phyloP scores from a whole-genome alignment of 306 rosid species.

The Quercus robur region DNA sequence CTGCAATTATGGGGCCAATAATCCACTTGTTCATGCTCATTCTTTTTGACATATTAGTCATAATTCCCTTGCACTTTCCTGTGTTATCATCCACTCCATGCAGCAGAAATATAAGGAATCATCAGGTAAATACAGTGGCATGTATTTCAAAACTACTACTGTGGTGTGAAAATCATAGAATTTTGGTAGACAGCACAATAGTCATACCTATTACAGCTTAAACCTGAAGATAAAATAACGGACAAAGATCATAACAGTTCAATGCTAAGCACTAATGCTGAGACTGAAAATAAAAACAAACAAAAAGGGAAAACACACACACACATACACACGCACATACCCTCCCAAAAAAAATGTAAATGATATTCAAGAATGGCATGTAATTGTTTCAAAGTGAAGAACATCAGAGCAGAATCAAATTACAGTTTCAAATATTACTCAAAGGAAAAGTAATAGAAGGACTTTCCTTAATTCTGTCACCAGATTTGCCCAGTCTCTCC shows the following conservation, averaged over 20 bases:
- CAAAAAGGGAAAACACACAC: background rate
- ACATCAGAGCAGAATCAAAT: background rate
- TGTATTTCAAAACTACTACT: background rate
- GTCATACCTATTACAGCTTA: background rate
- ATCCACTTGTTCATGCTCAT: constrained; percentile 88
- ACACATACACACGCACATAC: too few species aligned
- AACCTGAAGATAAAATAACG: background rate
- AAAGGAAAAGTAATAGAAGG: background rate
- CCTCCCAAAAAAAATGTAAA: background rate
- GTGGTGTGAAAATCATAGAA: background rate
- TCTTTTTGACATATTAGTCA: constrained; percentile 74
- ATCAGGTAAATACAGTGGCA: constrained; percentile 8
- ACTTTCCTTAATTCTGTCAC: constrained; percentile 77
- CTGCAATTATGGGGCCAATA: constrained; percentile 46
- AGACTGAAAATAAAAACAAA: background rate
- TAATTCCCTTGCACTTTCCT: constrained; percentile 74
- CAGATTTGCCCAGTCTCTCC: constrained; percentile 65
- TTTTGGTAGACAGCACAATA: background rate
- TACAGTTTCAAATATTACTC: constrained; percentile 6
- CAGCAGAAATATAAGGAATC: constrained; percentile 50
- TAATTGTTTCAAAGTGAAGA: background rate
- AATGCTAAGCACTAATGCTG: background rate
- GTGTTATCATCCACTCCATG: constrained; percentile 89
- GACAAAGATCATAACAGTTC: background rate
- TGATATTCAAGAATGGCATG: background rate